Evolutionary conservation across 805 yeast species (phyloP).

Genomic region (Metschnikowia peoriensis): DNA sequence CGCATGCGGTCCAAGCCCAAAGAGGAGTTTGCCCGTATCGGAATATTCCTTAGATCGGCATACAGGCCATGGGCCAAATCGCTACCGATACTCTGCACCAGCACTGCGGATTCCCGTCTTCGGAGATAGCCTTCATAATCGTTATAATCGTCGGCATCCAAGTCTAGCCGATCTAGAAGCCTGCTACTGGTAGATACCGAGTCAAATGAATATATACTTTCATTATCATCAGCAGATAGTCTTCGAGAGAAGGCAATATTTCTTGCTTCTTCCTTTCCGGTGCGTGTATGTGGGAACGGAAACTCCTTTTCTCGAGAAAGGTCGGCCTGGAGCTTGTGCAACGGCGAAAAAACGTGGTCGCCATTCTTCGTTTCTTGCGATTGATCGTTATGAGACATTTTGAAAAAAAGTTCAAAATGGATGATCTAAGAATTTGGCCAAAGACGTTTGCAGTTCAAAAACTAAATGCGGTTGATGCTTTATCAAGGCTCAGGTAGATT

Average conservation of each 20-base stretch:
- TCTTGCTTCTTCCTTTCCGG: not conserved
- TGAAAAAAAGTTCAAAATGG: no score
- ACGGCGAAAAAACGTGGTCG: slow-evolving; percentile 17
- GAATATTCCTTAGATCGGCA: slow-evolving; percentile 10
- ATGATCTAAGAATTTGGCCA: no score
- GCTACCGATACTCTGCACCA: slow-evolving; percentile 16
- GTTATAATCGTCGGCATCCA: slow-evolving; percentile 18
- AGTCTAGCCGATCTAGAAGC: slow-evolving; percentile 30
- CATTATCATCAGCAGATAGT: slow-evolving; percentile 22
- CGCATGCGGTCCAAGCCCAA: slow-evolving; percentile 19
- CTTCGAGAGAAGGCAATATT: not conserved
- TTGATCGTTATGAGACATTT: slow-evolving; percentile 2
- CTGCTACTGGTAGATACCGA: slow-evolving; percentile 44
- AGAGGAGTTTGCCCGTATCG: slow-evolving; percentile 17
- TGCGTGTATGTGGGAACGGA: not conserved
- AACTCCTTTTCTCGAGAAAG: slow-evolving; percentile 13
- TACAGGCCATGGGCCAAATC: slow-evolving; percentile 19
- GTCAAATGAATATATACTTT: slow-evolving; percentile 43
- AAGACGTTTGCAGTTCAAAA: no score
- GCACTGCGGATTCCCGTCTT: slow-evolving; percentile 16
- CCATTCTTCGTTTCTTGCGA: not conserved
- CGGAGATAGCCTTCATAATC: slow-evolving; percentile 14
- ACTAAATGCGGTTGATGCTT: no score
- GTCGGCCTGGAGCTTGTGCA: slow-evolving; percentile 19
- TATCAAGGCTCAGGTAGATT: no score